phyloP scores from a whole-genome alignment of 2,329 filamentous ascomycete genomes.

The Furcasterigmium furcatum region DNA sequence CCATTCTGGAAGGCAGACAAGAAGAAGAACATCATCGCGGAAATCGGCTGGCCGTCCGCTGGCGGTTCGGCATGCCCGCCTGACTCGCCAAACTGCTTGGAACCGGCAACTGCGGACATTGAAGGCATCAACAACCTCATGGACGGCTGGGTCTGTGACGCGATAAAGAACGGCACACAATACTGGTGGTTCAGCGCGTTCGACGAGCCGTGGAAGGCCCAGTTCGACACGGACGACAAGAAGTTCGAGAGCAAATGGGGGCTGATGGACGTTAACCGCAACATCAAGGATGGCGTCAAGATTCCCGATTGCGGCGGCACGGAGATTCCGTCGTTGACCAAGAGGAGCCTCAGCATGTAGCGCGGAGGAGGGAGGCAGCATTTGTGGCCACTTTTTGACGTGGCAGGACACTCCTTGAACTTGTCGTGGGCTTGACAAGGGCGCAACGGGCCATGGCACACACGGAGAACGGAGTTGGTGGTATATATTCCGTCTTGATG shows the following conservation, averaged over 20 bases:
- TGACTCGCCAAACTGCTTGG: constrained; percentile 27
- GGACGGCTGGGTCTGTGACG: constrained; percentile 78
- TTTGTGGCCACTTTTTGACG: no score
- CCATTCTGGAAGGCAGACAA: constrained; percentile 59
- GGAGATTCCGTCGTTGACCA: constrained; percentile 38
- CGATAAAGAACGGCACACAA: constrained; percentile 76
- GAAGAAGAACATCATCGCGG: constrained; percentile 75
- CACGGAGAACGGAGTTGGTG: not conserved
- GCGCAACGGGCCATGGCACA: not conserved
- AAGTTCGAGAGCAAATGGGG: constrained; percentile 97
- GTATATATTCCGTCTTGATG: not conserved
- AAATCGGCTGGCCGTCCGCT: constrained; percentile 85
- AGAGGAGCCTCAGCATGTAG: no score
- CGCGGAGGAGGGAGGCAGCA: no score
- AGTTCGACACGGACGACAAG: constrained; percentile 64
- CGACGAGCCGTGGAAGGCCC: constrained; percentile 91
- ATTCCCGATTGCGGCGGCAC: constrained; percentile 86
- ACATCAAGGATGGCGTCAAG: constrained; percentile 77
- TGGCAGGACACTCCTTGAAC: no score
- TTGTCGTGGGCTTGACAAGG: not conserved
- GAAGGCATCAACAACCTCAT: constrained; percentile 83
- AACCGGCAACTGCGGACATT: constrained; percentile 63
- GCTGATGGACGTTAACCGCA: constrained; percentile 79
- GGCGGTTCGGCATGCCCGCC: constrained; percentile 77
- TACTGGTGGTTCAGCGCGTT: constrained; percentile 99